A percentile compares a stretch with the other conserved stretches of the same genome.
phyloP scores from a whole-genome alignment of 2,329 filamentous ascomycete genomes.

The Hymenoscyphus infarciens region DNA sequence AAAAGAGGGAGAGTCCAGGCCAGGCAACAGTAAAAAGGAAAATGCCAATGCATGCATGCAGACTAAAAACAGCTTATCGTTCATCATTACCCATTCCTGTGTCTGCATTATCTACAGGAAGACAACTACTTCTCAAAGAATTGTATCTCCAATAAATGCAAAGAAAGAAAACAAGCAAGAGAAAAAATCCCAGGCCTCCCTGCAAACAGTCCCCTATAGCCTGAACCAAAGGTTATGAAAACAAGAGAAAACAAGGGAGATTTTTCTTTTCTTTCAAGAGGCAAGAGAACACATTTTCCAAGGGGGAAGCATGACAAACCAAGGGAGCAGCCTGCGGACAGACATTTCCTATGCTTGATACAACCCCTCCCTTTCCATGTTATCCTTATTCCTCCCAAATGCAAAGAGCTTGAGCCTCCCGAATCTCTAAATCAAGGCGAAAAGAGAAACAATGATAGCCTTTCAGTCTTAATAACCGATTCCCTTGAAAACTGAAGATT shows the following conservation, averaged over 20 bases:
- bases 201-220: constrained; percentile 15
- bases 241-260: constrained; percentile 7
- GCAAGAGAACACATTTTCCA: not conserved
- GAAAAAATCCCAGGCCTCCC: not conserved
- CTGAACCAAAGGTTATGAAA: not conserved
- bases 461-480: constrained; percentile 9
- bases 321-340: not conserved
- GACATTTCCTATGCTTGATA: not conserved
- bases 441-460: constrained; percentile 18
- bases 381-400: constrained; percentile 6
- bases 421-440: constrained; percentile 16
- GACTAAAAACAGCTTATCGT: constrained; percentile 8
- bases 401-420: constrained; percentile 20
- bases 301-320: not conserved
- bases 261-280: constrained; percentile 2
- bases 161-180: not conserved
- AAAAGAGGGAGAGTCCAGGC: not conserved
- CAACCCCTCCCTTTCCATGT: not conserved
- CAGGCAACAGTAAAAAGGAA: not conserved
- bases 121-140: constrained; percentile 5
- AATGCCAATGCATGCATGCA: constrained; percentile 15
- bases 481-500: constrained; percentile 2
- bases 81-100: constrained; percentile 16
- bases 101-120: constrained; percentile 29
- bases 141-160: constrained; percentile 21